Evolutionary conservation across 108 stramenopile genomes (phyloP).

Genomic region (Pseudonitzschia multiseries): DNA sequence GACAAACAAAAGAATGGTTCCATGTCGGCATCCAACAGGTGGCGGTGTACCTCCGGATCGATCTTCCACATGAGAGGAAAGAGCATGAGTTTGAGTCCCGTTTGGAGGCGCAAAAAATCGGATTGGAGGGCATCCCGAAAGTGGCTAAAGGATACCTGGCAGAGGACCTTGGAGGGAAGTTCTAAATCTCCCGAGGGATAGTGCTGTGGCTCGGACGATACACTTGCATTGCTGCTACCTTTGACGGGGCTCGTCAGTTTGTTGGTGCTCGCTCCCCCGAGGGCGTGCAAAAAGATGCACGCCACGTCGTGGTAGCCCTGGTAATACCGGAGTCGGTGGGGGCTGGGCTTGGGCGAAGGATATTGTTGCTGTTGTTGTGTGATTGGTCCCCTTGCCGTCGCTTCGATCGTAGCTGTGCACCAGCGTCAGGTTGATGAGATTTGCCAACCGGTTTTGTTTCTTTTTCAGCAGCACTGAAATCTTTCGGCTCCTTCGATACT

Average conservation of each 20-base stretch:
- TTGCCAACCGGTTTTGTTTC: slow-evolving; percentile 76
- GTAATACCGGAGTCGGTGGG: slow-evolving; percentile 65
- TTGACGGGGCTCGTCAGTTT: neutral
- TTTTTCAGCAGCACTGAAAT: slow-evolving; percentile 46
- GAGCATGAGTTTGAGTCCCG: slow-evolving; percentile 57
- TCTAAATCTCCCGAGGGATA: slow-evolving; percentile 54
- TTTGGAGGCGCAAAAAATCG: slow-evolving; percentile 63
- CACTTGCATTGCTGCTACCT: neutral
- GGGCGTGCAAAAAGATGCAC: slow-evolving; percentile 64
- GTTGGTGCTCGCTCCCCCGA: slow-evolving; percentile 46
- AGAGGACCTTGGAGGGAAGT: slow-evolving; percentile 62
- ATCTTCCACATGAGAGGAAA: slow-evolving; percentile 65
- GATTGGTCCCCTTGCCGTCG: neutral
- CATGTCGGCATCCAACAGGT: slow-evolving; percentile 74
- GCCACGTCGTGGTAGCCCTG: slow-evolving; percentile 90
- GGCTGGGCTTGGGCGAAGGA: slow-evolving; percentile 5
- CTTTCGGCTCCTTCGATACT: slow-evolving; percentile 16
- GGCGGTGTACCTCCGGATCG: slow-evolving; percentile 71
- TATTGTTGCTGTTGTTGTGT: slow-evolving; percentile 2
- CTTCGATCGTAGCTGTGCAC: slow-evolving; percentile 46
- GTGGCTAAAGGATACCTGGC: slow-evolving; percentile 64
- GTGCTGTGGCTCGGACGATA: neutral
- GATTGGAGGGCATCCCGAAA: slow-evolving; percentile 58
- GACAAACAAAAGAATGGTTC: slow-evolving; percentile 88
- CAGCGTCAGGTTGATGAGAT: slow-evolving; percentile 73